Evolutionary conservation across 306 rosid genomes (phyloP), one percentile per base, ranked within the genome.

Genomic region (Phaseolus lunatus): DNA sequence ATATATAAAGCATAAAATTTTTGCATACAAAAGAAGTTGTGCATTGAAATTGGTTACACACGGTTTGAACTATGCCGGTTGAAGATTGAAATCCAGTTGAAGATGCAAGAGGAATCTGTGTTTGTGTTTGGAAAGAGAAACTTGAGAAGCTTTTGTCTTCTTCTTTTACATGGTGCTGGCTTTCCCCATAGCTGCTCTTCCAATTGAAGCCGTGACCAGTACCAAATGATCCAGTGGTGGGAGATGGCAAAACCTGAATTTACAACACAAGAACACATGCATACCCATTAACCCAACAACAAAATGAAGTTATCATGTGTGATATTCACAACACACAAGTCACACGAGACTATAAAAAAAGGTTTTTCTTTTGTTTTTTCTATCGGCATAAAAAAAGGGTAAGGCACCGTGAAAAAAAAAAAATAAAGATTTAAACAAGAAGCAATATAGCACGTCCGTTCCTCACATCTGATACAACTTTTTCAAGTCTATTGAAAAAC

Each of bases 151-250:
- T 84, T 22, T 83, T 85, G 47, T 78, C 78, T 59, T 92, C 91
- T 80, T 88, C 76, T 39, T 90, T 92, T 35, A 86, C 67, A 18
- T 16, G 74, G 20, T 86, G 87, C 10, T 87, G 88, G 61, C 79
- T 78, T 27, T 77, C 83, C 8, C 59, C 81, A 70, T 84, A 87
- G 83, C 73, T 85, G 83, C 26, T 85, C 83, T 77, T 87, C 97
- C 97, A 91, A 66, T 84, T 85, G 80, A 70, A 86, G 45, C 84
- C 58, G 5, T 87, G 95, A 80, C 86, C 80, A 37, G 88, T n/a
- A n/a, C n/a, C 87, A 80, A 77, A 87, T 48, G 88, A 61, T 53
- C 97, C 98, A 5, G 96, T 94, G 9, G 98, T 94, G 64, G 98
- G 98, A 83, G 98, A 94, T 37, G 98, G 96, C 76, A 91, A 83